Base-by-base conservation (phyloP, 2,329 filamentous ascomycete genomes). In the Stagonosporopsis chrysanthemi region DNA sequence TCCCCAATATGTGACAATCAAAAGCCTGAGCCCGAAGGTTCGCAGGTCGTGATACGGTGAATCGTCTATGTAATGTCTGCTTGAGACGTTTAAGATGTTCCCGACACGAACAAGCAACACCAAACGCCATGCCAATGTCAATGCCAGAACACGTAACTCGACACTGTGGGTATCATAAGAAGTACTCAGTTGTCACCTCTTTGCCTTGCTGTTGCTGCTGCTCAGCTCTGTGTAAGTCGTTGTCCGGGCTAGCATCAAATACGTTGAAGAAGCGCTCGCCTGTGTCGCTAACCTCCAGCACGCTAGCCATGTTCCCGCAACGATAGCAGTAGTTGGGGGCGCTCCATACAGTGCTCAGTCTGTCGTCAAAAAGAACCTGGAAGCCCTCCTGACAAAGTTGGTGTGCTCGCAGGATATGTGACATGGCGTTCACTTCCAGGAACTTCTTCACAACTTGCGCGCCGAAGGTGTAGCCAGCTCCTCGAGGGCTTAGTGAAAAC, bases 391-490 rank as follows among this genome's bases (percentile, higher is more conserved):
- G 95, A 76, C 95, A 99, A 4, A 99, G 85, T 80, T 99, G 95
- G 78, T 99, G 95, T n/a, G 95, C 95, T 23, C 95, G 90, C 54
- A 99, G 83, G 63, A 99, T 99, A 77, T 99, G 95, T 29, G 90
- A 94, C 93, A 99, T 98, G 76, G 87, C 90, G 79, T 99, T 99
- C 68, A 99, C 93, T 67, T 95, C 91, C 29, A 99, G 82, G 77
- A 99, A 99, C 79, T 99, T 99, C 79, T 94, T 96, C 48, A 99
- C 95, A 15, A 99, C 95, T 77, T 98, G 95, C 6, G 93, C 92
- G 53, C 95, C 95, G 75, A 99, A 99, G 0, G 94, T 98, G 77
- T 99, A 99, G 23, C 95, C 95, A 19, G 95, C 95, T 40, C 95
- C 95, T 61, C 95, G 86, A 2, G 95, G 95, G 7, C 91, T 96